Evolutionary conservation across 2,329 filamentous ascomycete genomes (phyloP), one percentile per base, ranked within the genome.

Genomic region (Paraphaeosphaeria sporulosa): DNA sequence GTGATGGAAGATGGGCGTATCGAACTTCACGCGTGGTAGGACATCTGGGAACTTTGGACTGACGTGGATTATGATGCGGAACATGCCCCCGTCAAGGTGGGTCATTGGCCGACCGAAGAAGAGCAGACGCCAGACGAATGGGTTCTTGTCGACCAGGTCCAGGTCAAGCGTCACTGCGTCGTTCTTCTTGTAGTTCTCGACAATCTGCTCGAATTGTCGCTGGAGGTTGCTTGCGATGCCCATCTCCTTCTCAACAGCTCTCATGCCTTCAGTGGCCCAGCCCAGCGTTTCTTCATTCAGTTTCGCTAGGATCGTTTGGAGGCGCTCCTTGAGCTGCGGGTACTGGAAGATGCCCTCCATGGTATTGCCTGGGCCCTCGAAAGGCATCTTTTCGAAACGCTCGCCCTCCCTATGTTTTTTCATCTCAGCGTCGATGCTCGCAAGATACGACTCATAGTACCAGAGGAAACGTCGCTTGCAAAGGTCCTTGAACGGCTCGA

Each of bases 31-130:
- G 36, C 94, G 89, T 25, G 94, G 95, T 70, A 97, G 92, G 68
- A 96, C 92, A 43, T 92, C 87, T 0, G 95, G 95, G 71, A 97
- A 98, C 6, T 88, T 86, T 6, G 92, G 89, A 69, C 93, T 96
- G 70, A 98, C 89, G 70, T 84, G 84, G 57, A 98, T 83, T 69
- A 85, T 90, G 76, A 97, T 90, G 62, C 87, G 87, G 81, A 98
- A 94, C 62, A 98, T 86, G 46, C 60, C 73, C 17, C 94, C 94
- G 69, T 98, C 94, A 1, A 98, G 86, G 67, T 96, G 93, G 6
- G 93, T 96, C 90, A 95, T 96, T 0, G 93, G 92, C 57, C 90
- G 87, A 27, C 95, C 95, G 74, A 97, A 96, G 75, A 97, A 94
- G 1, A 92, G 95, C 61, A 98, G 76, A 21, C 85, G 78, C 95